Conservation (phyloP, 768 basidiomycete species). For the Plicaturopsis crispa region DNA sequence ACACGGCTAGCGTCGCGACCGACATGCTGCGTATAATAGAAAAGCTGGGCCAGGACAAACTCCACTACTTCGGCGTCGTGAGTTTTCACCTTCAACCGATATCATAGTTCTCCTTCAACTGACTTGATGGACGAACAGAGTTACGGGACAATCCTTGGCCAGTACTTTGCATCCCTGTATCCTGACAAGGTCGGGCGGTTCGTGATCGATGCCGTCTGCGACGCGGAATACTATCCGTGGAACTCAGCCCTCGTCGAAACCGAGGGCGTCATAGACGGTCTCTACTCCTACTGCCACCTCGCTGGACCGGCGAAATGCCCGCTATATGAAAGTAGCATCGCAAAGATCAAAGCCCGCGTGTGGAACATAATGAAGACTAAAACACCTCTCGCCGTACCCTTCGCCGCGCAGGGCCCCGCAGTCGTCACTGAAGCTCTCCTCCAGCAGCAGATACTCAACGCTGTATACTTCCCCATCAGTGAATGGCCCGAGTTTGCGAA, state of each 20-base stretch:
- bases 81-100: neutral
- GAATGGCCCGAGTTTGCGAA: neutral
- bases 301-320: conserved; percentile 16
- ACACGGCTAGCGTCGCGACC: conserved; percentile 19
- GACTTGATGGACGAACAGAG: neutral
- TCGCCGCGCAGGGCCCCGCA: neutral
- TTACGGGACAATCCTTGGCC: conserved; percentile 9
- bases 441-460: neutral
- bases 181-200: conserved; percentile 23
- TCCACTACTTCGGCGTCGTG: conserved; percentile 22
- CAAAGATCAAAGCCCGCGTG: conserved; percentile 11
- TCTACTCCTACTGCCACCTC: conserved; percentile 12
- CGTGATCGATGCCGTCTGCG: conserved; percentile 21
- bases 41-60: conserved; percentile 18
- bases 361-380: neutral
- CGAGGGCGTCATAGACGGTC: conserved; percentile 11
- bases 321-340: conserved; percentile 14
- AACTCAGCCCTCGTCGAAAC: conserved; percentile 15
- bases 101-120: neutral
- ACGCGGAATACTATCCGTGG: conserved; percentile 17
- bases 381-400: neutral
- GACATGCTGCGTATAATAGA: conserved; percentile 22
- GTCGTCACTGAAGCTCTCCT: neutral
- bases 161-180: conserved; percentile 19
- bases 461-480: neutral